Evolutionary conservation across 164 flowering plant genomes (phyloP).

Genomic region (Vitis riparia): DNA sequence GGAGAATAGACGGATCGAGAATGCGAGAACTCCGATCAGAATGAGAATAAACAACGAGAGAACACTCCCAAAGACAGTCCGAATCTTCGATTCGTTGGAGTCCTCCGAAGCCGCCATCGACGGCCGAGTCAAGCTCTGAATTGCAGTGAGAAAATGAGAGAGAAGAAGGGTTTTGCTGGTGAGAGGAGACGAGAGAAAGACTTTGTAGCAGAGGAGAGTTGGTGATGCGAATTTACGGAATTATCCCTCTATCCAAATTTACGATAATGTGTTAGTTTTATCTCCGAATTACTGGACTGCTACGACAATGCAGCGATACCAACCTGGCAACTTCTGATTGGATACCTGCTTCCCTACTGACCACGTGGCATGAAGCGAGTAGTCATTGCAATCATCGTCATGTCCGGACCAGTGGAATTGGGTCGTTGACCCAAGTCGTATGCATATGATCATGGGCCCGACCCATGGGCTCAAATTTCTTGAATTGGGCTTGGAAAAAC

Average conservation of each 20-base stretch:
- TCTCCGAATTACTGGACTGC: no score
- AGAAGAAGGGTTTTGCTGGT: not conserved
- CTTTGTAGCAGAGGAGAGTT: slow-evolving; percentile 4
- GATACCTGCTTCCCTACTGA: no score
- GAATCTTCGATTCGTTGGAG: slow-evolving; percentile 26
- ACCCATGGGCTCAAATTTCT: no score
- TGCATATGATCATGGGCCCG: no score
- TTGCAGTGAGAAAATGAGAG: slow-evolving; percentile 1
- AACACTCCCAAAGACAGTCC: slow-evolving; percentile 79
- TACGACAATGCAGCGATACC: no score
- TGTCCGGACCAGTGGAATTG: no score
- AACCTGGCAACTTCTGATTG: no score
- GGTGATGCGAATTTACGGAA: slow-evolving; percentile 5
- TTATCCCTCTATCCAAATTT: slow-evolving; percentile 1
- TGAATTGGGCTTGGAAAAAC: no score
- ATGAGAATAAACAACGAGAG: slow-evolving; percentile 76
- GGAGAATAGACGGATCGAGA: slow-evolving; percentile 99
- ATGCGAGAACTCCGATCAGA: slow-evolving; percentile 91
- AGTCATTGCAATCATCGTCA: no score
- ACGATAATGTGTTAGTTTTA: not conserved
- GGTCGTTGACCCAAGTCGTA: no score
- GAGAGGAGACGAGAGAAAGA: slow-evolving; percentile 8
- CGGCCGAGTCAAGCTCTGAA: slow-evolving; percentile 17
- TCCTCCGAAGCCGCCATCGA: slow-evolving; percentile 44
- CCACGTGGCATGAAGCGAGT: no score